Percentiles rank a stretch among this genome's conserved stretches.
These are phyloP conservation scores for Fusarium longipes DNA, from an alignment of 2,329 filamentous ascomycete genomes.

Conservation along the genomic window DNA sequence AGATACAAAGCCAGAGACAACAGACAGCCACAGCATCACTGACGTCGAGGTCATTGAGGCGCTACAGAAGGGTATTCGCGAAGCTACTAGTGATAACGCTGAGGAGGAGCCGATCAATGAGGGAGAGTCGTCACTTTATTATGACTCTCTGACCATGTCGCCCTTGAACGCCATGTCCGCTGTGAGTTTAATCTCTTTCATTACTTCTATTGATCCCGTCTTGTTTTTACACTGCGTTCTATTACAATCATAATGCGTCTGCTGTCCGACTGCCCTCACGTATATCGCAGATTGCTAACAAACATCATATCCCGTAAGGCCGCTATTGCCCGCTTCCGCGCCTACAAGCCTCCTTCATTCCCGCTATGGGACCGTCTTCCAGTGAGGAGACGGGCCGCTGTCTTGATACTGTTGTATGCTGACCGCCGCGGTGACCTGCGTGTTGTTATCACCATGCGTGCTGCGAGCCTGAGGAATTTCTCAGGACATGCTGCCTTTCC, in stretches of 20 bases:
- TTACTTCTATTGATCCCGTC: not conserved
- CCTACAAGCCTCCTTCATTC: conserved; percentile 70
- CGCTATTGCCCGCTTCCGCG: conserved; percentile 69
- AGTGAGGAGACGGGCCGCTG: conserved; percentile 79
- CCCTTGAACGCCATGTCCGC: conserved; percentile 65
- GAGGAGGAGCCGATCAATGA: conserved; percentile 39
- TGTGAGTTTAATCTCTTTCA: conserved; percentile 56
- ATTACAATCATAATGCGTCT: conserved; percentile 26
- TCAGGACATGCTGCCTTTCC: conserved; percentile 91
- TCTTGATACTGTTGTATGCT: conserved; percentile 88
- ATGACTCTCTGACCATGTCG: conserved; percentile 68
- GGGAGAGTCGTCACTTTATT: conserved; percentile 62
- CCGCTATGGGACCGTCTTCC: conserved; percentile 71
- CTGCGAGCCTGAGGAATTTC: conserved; percentile 71
- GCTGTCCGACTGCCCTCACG: conserved; percentile 11
- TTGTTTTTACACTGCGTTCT: not conserved
- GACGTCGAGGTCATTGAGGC: conserved; percentile 46
- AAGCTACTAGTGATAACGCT: conserved; percentile 33
- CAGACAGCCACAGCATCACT: conserved; percentile 38
- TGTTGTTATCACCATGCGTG: conserved; percentile 76
- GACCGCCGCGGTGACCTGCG: conserved; percentile 83
- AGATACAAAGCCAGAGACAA: conserved; percentile 5
- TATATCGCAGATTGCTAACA: conserved; percentile 23
- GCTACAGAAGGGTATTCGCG: conserved; percentile 39
- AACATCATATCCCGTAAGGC: conserved; percentile 55